Conservation (phyloP, 2,329 filamentous ascomycete species). For the Fusarium chlamydosporum region DNA sequence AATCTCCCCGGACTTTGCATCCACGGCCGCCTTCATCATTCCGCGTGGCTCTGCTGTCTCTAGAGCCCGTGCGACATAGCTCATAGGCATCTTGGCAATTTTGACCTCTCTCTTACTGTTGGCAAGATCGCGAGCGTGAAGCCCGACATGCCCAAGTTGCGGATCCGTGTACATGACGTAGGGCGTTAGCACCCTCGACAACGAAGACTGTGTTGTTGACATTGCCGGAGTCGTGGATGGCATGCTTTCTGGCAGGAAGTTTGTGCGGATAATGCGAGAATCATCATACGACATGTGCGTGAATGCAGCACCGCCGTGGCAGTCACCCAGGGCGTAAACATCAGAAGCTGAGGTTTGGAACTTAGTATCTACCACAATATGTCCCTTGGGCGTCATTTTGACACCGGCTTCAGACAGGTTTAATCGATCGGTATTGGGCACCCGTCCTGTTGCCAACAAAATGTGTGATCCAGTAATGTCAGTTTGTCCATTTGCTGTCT, state of each 20-base stretch:
- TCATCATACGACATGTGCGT: constrained; percentile 71
- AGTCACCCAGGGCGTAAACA: constrained; percentile 66
- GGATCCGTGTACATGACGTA: constrained; percentile 68
- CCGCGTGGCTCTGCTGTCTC: constrained; percentile 67
- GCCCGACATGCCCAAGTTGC: constrained; percentile 66
- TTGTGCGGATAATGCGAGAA: constrained; percentile 65
- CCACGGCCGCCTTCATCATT: constrained; percentile 66
- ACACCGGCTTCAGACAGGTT: constrained; percentile 60
- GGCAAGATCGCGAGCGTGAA: constrained; percentile 59
- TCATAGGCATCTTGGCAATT: constrained; percentile 66
- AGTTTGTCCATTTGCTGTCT: constrained; percentile 43
- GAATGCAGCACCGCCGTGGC: constrained; percentile 66
- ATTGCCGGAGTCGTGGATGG: constrained; percentile 48
- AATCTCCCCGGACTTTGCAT: constrained; percentile 63
- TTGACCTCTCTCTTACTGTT: constrained; percentile 55
- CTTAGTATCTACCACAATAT: constrained; percentile 60
- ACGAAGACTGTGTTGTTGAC: constrained; percentile 45
- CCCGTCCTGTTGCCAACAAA: constrained; percentile 64
- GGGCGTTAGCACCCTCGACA: constrained; percentile 57
- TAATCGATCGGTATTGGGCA: constrained; percentile 64
- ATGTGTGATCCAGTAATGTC: constrained; percentile 61
- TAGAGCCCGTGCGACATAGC: constrained; percentile 64
- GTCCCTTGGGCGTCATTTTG: constrained; percentile 57
- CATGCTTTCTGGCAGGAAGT: constrained; percentile 56
- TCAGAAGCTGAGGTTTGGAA: constrained; percentile 60